phyloP scores from a whole-genome alignment of 495 filamentous ascomycete species.

The Talaromyces proteolyticus region DNA sequence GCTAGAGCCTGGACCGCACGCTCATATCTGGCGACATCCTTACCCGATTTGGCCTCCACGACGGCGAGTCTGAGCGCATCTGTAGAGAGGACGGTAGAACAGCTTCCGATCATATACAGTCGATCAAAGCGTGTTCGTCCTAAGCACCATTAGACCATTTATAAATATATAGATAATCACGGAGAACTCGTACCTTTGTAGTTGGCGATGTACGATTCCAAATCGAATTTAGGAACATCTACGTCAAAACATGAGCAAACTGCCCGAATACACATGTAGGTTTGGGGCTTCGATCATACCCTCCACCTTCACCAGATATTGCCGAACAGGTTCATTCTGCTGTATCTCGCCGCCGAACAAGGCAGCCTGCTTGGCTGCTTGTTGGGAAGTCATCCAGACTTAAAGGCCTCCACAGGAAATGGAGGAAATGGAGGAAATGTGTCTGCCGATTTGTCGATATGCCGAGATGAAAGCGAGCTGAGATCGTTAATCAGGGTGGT shows the following conservation, averaged over 20 bases:
- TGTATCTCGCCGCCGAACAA: background rate
- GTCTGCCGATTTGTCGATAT: too few relatives aligned
- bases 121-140: constrained; percentile 73
- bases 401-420: too few relatives aligned
- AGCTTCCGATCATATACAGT: constrained; percentile 71
- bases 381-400: too few relatives aligned
- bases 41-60: constrained; percentile 68
- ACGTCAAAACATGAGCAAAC: background rate
- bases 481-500: too few relatives aligned
- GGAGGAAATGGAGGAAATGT: too few relatives aligned
- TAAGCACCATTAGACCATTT: constrained; percentile 18
- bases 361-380: too few relatives aligned
- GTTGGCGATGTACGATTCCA: constrained; percentile 87
- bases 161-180: too few relatives aligned
- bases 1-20: constrained; percentile 58
- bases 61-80: constrained; percentile 80
- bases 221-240: constrained; percentile 87
- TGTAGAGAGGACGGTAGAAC: constrained; percentile 65
- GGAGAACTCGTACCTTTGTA: constrained; percentile 61
- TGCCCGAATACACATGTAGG: background rate
- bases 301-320: background rate
- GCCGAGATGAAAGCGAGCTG: too few relatives aligned
- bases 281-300: background rate
- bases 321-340: background rate
- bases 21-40: constrained; percentile 66